A percentile compares a stretch with the other conserved stretches of the same genome.
Evolutionary conservation across 129 eudicot genomes (phyloP).

Genomic region (Erigeron canadensis): DNA sequence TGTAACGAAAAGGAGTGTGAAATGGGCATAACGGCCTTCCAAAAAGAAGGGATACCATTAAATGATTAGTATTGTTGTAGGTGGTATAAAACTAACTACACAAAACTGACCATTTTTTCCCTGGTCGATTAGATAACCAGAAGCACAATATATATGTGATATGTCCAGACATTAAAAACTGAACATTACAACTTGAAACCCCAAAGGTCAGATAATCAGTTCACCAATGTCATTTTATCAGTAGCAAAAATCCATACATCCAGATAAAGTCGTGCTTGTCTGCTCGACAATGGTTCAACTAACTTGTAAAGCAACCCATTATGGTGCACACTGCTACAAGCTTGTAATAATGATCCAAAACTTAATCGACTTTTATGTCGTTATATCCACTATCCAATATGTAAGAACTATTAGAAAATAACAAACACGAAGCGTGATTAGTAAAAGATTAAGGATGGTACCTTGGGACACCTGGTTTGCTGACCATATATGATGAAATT

Average conservation of each 20-base stretch:
- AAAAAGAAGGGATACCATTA: neutral
- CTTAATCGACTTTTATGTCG: neutral
- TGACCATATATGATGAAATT: slow-evolving; percentile 62
- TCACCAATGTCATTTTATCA: too few relatives aligned
- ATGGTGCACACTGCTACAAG: neutral
- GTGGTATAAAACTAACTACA: too few relatives aligned
- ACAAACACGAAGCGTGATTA: neutral
- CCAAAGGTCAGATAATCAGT: too few relatives aligned
- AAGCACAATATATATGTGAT: too few relatives aligned
- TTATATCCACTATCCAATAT: slow-evolving; percentile 6
- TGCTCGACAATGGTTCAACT: neutral
- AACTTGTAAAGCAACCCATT: neutral
- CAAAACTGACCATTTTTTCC: too few relatives aligned
- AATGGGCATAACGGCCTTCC: neutral
- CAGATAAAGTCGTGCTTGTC: neutral
- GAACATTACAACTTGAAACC: too few relatives aligned
- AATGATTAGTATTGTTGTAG: neutral
- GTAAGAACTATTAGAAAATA: slow-evolving; percentile 1
- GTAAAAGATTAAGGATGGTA: slow-evolving; percentile 27
- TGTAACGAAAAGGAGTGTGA: neutral
- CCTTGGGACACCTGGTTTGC: slow-evolving; percentile 72
- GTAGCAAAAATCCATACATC: too few relatives aligned
- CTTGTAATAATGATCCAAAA: neutral
- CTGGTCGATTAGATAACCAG: too few relatives aligned
- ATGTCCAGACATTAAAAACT: too few relatives aligned